Conservation (phyloP, 805 yeast genomes). For the Saturnispora besseyi region DNA sequence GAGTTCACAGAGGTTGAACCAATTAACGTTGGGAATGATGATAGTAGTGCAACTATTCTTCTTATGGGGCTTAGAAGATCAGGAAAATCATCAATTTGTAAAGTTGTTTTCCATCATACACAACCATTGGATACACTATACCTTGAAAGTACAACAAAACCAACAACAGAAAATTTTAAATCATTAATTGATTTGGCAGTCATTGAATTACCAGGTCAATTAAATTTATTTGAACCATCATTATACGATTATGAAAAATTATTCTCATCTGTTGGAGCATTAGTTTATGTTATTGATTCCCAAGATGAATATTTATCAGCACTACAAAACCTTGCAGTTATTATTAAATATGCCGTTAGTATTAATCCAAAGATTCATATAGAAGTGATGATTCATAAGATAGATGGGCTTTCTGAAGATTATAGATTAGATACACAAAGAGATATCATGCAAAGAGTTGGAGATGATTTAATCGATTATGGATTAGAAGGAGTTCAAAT, state of each 20-base stretch:
- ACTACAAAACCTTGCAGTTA: slow-evolving; percentile 76
- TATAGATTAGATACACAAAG: slow-evolving; percentile 90
- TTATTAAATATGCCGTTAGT: slow-evolving; percentile 78
- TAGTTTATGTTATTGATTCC: slow-evolving; percentile 89
- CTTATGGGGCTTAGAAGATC: slow-evolving; percentile 84
- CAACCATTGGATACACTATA: slow-evolving; percentile 90
- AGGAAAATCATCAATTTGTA: slow-evolving; percentile 92
- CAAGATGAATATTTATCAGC: slow-evolving; percentile 95
- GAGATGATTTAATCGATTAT: slow-evolving; percentile 82
- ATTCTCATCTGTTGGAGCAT: slow-evolving; percentile 76
- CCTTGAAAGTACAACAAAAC: slow-evolving; percentile 81
- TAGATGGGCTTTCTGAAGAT: slow-evolving; percentile 91
- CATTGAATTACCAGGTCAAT: slow-evolving; percentile 92
- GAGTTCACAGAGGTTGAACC: neutral
- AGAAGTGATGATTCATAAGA: slow-evolving; percentile 90
- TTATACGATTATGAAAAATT: slow-evolving; percentile 64
- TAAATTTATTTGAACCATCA: slow-evolving; percentile 79
- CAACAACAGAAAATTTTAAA: slow-evolving; percentile 74
- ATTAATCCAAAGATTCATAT: slow-evolving; percentile 79
- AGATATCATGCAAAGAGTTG: slow-evolving; percentile 92
- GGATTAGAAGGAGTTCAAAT: slow-evolving; percentile 90
- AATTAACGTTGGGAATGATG: slow-evolving; percentile 19
- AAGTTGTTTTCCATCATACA: slow-evolving; percentile 94
- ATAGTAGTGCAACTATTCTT: slow-evolving; percentile 69
- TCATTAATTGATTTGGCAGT: slow-evolving; percentile 81